Base-by-base conservation (phyloP, 2,329 filamentous ascomycete genomes). In the Didymella pomorum region DNA sequence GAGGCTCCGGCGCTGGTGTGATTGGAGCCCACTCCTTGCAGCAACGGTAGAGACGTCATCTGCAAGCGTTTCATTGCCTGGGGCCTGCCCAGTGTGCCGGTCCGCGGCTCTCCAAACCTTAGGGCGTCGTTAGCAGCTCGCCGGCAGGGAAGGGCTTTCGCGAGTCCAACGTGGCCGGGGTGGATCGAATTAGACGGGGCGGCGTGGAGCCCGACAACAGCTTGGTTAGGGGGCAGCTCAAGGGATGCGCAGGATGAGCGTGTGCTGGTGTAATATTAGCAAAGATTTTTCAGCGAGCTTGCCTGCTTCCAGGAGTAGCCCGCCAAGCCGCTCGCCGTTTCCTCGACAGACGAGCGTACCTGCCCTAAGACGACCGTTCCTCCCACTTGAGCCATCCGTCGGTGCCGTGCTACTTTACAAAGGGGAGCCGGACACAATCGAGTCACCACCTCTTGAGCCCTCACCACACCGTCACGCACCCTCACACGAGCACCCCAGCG, bases 31-130 rank as follows among this genome's bases (percentile, higher is more conserved):
- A 52, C 33, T 35, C 43, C 35, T 52, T 51, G 29, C 46, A 42
- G 39, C 60, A 55, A 58, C 62, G 64, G 64, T 46, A 57, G 46
- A 53, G 62, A 66, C 64, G 64, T 66, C 64, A 66, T 66, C 52
- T 58, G 48, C 35, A 44, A 57, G 48, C 64, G 64, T 64, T 66
- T 64, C 57, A 59, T 54, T 54, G 45, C 50, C 39, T n/a, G 47
- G 54, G 47, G 42, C 20, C 39, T 51, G 54, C 54, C 54, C 54
- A 57, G 54, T 49, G 45, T 54, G 61, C 46, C 52, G 56, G 41
- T 28, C 62, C 56, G 51, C 48, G 56, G 58, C 52, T 61, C 58
- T 59, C 55, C 44, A 60, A 60, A 57, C 37, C 50, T 58, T 63
- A 52, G 57, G 50, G 35, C 56, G 44, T 57, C 26, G 52, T 45